Percentiles rank a stretch among this genome's conserved stretches.
phyloP scores from a whole-genome alignment of 257 asterid species.

The Lavandula angustifolia region DNA sequence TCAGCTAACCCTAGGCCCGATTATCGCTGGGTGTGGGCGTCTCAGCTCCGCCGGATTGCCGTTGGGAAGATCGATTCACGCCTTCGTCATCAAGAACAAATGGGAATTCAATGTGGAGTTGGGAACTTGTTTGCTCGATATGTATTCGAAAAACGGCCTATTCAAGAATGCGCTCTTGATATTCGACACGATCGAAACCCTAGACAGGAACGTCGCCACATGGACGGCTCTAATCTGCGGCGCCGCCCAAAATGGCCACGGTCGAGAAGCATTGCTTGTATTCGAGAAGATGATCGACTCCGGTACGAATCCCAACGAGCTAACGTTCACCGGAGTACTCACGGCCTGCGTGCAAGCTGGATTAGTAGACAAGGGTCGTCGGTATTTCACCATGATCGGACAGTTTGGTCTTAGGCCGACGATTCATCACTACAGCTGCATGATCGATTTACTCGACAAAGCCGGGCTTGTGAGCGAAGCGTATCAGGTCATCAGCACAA shows the following conservation, averaged over 20 bases:
- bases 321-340: conserved; percentile 69
- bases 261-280: conserved; percentile 43
- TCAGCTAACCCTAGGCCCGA: conserved; percentile 45
- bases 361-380: conserved; percentile 65
- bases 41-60: conserved; percentile 55
- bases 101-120: conserved; percentile 54
- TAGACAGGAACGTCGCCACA: conserved; percentile 48
- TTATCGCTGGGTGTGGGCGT: conserved; percentile 48
- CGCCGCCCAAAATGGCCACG: conserved; percentile 51
- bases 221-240: conserved; percentile 73
- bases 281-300: conserved; percentile 56
- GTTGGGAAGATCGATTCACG: conserved; percentile 58
- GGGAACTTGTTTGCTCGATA: conserved; percentile 59
- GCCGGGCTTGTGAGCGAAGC: conserved; percentile 66
- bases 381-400: conserved; percentile 49
- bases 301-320: conserved; percentile 54
- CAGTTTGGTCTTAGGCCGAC: conserved; percentile 50
- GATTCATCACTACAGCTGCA: conserved; percentile 71
- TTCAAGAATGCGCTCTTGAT: conserved; percentile 47
- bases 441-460: conserved; percentile 72
- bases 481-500: conserved; percentile 45
- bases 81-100: conserved; percentile 45
- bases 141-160: conserved; percentile 67
- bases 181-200: conserved; percentile 43
- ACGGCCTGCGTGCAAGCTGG: conserved; percentile 63